phyloP scores from a whole-genome alignment of 345 rosid genomes.

The Syzygium aqueum region DNA sequence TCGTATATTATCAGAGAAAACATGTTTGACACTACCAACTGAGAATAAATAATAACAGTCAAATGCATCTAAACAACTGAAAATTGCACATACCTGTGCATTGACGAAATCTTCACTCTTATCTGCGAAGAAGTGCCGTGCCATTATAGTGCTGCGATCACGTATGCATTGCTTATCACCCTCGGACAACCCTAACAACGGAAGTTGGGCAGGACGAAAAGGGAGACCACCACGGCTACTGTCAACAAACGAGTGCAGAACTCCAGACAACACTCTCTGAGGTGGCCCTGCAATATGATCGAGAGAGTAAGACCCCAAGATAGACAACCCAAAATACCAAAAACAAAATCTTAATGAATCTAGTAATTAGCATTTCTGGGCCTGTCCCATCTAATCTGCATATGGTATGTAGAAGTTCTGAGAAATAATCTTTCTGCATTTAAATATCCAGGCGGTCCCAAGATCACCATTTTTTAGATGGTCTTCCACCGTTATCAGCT shows the following conservation, averaged over 20 bases:
- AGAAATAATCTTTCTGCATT: neutral
- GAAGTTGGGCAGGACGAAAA: slow-evolving; percentile 76
- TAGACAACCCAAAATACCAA: neutral
- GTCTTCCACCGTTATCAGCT: neutral
- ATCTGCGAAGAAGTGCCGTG: slow-evolving; percentile 88
- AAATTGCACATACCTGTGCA: slow-evolving; percentile 52
- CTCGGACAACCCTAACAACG: slow-evolving; percentile 75
- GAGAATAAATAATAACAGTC: neutral
- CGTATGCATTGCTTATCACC: slow-evolving; percentile 96
- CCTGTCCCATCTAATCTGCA: neutral
- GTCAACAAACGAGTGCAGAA: slow-evolving; percentile 91
- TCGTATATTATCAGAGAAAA: neutral
- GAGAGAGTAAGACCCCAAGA: neutral
- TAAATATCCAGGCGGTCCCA: neutral
- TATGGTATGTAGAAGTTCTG: neutral
- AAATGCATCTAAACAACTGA: neutral
- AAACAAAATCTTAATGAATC: neutral
- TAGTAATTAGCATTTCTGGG: neutral
- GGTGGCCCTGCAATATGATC: slow-evolving; percentile 68
- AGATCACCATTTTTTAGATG: neutral
- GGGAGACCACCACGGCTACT: slow-evolving; percentile 82
- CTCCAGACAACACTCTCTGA: slow-evolving; percentile 73
- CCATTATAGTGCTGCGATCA: slow-evolving; percentile 99
- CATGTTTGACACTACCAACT: neutral
- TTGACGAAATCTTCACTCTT: slow-evolving; percentile 84